phyloP scores from a whole-genome alignment of 306 rosid species.

The Acmispon strigosus region DNA sequence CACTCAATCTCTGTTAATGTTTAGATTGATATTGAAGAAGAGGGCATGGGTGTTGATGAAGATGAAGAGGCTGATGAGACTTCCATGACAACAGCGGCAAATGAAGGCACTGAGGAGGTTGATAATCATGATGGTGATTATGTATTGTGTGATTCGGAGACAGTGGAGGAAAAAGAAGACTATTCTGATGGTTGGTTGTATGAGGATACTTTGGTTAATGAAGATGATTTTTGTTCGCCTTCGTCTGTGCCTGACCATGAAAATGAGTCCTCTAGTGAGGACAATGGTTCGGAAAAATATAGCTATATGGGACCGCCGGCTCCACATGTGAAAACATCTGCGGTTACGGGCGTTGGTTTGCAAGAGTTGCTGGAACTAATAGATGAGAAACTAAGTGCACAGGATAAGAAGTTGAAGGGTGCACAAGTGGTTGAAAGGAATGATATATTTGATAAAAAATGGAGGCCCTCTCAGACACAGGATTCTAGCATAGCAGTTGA shows the following conservation, averaged over 20 bases:
- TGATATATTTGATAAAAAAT: slow-evolving; percentile 44
- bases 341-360: slow-evolving; percentile 71
- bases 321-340: slow-evolving; percentile 74
- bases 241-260: slow-evolving; percentile 21
- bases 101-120: neutral
- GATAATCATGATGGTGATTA: slow-evolving; percentile 3
- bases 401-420: slow-evolving; percentile 42
- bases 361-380: slow-evolving; percentile 70
- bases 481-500: slow-evolving; percentile 39
- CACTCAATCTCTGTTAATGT: slow-evolving; percentile 15
- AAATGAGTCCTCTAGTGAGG: slow-evolving; percentile 15
- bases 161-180: slow-evolving; percentile 38
- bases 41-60: slow-evolving; percentile 31
- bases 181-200: slow-evolving; percentile 57
- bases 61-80: slow-evolving; percentile 24
- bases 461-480: slow-evolving; percentile 63
- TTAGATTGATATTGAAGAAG: slow-evolving; percentile 72
- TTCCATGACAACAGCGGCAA: slow-evolving; percentile 2
- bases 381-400: slow-evolving; percentile 55
- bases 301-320: slow-evolving; percentile 25
- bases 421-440: slow-evolving; percentile 41
- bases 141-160: slow-evolving; percentile 5
- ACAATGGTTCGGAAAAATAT: slow-evolving; percentile 15
- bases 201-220: slow-evolving; percentile 29
- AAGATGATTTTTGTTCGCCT: slow-evolving; percentile 22